Conservation (phyloP, 371 early-diverging fungal genomes). For the Syncephalastrum monosporum region DNA sequence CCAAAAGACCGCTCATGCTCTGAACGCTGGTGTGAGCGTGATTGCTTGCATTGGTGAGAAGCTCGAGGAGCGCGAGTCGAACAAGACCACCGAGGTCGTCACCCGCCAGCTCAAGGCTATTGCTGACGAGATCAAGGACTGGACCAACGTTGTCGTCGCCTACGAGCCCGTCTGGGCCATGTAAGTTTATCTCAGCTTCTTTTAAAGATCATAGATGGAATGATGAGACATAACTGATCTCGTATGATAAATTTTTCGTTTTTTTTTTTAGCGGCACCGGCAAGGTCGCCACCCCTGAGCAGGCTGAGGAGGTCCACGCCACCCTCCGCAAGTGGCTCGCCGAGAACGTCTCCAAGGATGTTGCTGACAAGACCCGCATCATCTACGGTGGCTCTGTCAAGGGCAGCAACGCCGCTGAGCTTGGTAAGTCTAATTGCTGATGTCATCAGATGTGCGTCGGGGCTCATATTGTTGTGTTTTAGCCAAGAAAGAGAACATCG, state of each 20-base stretch:
- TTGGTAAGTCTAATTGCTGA: conserved; percentile 72
- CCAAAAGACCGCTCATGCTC: conserved; percentile 87
- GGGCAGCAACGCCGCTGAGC: conserved; percentile 79
- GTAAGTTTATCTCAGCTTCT: conserved; percentile 17
- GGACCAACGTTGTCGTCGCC: conserved; percentile 96
- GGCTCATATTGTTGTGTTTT: conserved; percentile 23
- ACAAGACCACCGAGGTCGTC: conserved; percentile 85
- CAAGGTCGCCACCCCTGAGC: conserved; percentile 94
- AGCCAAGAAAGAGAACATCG: conserved; percentile 83
- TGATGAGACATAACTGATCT: background rate
- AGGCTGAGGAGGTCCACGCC: conserved; percentile 96
- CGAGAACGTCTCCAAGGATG: conserved; percentile 77
- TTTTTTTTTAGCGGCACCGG: conserved; percentile 81
- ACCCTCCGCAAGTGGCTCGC: conserved; percentile 88
- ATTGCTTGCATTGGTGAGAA: conserved; percentile 99
- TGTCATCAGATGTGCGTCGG: conserved; percentile 54
- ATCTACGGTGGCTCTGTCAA: conserved; percentile 95
- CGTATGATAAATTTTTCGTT: background rate
- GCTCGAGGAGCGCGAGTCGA: conserved; percentile 90
- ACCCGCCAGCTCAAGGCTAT: conserved; percentile 89
- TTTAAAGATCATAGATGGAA: background rate
- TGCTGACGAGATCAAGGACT: conserved; percentile 70
- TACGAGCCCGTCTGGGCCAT: conserved; percentile 99
- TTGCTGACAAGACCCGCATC: conserved; percentile 89
- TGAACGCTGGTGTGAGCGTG: conserved; percentile 88